Percentiles rank a stretch among this genome's conserved stretches.
Evolutionary conservation across 78 protist species (phyloP).

Genomic region (Polysphondylium violaceum): DNA sequence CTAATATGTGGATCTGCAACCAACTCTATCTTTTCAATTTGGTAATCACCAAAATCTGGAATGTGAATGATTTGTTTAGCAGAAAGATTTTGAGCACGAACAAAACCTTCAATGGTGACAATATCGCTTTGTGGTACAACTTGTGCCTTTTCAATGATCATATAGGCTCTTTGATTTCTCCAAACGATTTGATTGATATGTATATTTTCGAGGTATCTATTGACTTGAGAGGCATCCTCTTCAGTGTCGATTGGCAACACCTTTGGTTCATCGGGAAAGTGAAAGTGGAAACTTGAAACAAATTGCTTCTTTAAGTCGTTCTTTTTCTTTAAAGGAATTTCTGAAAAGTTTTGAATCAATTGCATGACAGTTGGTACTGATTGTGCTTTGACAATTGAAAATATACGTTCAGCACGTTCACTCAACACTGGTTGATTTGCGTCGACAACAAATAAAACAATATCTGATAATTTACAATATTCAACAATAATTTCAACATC

Average conservation of each 20-base stretch:
- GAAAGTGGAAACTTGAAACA: conserved; percentile 44
- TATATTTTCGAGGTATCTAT: conserved; percentile 33
- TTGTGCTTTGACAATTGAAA: conserved; percentile 83
- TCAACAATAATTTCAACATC: conserved; percentile 18
- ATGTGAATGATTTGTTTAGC: conserved; percentile 85
- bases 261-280: conserved; percentile 84
- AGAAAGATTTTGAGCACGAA: conserved; percentile 61
- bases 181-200: conserved; percentile 50
- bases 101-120: conserved; percentile 44
- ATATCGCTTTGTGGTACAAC: conserved; percentile 4
- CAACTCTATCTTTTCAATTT: conserved; percentile 50
- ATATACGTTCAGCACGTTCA: conserved; percentile 39
- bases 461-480: conserved; percentile 59
- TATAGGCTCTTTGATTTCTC: conserved; percentile 46
- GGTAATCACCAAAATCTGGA: conserved; percentile 85
- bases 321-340: conserved; percentile 55
- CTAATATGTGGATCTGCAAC: conserved; percentile 35
- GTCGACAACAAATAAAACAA: conserved; percentile 63
- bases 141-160: conserved; percentile 15
- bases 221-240: conserved; percentile 28
- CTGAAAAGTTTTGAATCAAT: conserved; percentile 65
- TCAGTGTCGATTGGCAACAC: conserved; percentile 80
- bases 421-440: neutral
- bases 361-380: conserved; percentile 84
- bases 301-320: conserved; percentile 61